phyloP scores from a whole-genome alignment of 225 moss, liverwort and hornwort genomes.

The Takakia lepidozioides region DNA sequence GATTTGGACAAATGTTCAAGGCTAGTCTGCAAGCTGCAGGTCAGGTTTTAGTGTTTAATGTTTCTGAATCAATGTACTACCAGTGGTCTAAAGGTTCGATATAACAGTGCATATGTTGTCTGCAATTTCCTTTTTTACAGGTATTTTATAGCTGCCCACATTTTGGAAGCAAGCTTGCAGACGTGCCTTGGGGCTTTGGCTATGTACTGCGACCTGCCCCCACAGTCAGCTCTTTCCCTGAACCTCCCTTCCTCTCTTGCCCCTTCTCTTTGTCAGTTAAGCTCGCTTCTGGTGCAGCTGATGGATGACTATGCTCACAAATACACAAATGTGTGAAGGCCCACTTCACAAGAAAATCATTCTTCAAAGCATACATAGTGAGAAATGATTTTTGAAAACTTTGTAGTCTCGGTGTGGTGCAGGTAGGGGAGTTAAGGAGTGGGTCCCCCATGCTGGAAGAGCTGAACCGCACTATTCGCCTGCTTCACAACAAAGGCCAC shows the following conservation, averaged over 20 bases:
- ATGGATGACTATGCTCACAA: no score
- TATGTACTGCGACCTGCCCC: conserved; percentile 96
- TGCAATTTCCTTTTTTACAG: conserved; percentile 34
- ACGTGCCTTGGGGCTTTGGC: conserved; percentile 97
- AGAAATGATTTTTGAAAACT: background rate
- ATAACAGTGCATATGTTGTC: no score
- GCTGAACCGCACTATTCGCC: conserved; percentile 66
- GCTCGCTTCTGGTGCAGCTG: background rate
- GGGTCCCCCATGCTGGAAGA: conserved; percentile 94
- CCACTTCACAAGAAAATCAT: no score
- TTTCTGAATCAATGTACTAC: no score
- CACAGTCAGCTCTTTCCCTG: conserved; percentile 48
- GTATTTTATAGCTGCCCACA: conserved; percentile 98
- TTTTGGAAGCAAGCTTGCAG: conserved; percentile 99
- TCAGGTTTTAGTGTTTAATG: no score
- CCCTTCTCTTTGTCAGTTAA: conserved; percentile 3
- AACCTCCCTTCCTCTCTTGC: conserved; percentile 1
- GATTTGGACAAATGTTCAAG: no score
- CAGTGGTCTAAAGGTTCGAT: no score
- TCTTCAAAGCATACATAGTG: no score
- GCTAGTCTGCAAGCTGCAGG: no score
- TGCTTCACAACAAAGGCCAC: conserved; percentile 67
- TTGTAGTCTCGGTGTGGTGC: conserved; percentile 7
- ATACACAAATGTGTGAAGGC: no score
- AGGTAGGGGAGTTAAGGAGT: conserved; percentile 91